Conservation (phyloP, 257 asterid genomes). For the Scutellaria galericulata region DNA sequence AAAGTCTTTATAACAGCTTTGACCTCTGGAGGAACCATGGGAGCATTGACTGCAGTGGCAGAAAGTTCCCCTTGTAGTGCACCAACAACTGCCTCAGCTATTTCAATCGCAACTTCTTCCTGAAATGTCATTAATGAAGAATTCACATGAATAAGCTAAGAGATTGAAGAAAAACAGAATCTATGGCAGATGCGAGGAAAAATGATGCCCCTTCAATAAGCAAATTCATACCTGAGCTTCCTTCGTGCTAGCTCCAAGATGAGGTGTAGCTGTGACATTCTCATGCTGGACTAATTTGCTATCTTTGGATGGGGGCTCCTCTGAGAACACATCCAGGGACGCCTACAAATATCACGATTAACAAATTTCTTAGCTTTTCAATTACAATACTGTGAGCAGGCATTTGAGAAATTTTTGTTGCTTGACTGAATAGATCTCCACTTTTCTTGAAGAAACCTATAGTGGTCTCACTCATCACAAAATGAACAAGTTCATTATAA, state of each 20-base stretch:
- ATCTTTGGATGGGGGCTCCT: conserved; percentile 78
- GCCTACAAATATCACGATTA: conserved; percentile 55
- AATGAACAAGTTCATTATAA: too few relatives aligned
- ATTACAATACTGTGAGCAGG: too few relatives aligned
- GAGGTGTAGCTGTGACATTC: conserved; percentile 84
- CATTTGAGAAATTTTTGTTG: too few relatives aligned
- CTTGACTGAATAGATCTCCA: too few relatives aligned
- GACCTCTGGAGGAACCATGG: conserved; percentile 95
- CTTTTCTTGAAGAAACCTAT: too few relatives aligned
- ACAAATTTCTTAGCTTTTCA: not conserved
- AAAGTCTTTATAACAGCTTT: not conserved
- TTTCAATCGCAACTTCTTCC: conserved; percentile 97
- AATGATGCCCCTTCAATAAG: conserved; percentile 5
- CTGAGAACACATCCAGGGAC: conserved; percentile 84
- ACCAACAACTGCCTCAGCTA: conserved; percentile 96
- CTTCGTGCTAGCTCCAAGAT: conserved; percentile 98
- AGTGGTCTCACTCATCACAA: too few relatives aligned
- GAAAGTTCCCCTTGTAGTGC: conserved; percentile 87
- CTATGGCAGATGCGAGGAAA: not conserved
- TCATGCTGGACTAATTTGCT: conserved; percentile 72
- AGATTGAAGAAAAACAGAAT: too few relatives aligned
- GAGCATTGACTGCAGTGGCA: conserved; percentile 97
- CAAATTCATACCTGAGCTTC: conserved; percentile 77
- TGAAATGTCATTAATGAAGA: conserved; percentile 29
- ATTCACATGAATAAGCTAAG: not conserved